These are phyloP conservation scores for Talaromyces wortmannii DNA, from an alignment of 495 filamentous ascomycete genomes.

Conservation along the genomic window DNA sequence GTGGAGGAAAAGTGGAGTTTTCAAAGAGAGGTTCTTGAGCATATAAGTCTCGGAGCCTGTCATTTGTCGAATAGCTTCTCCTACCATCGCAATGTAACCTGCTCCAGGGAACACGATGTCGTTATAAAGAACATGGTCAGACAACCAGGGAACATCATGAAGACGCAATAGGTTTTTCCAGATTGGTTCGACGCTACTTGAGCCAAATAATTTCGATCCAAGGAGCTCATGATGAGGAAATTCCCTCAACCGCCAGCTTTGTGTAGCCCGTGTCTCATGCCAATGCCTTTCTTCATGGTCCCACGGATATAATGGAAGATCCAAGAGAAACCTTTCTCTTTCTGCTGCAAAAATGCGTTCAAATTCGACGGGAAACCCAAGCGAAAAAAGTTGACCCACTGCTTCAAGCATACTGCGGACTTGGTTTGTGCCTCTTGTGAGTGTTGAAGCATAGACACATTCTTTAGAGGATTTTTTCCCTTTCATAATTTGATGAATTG, in stretches of 20 bases:
- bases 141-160: conserved; percentile 39
- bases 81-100: conserved; percentile 39
- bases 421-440: background rate
- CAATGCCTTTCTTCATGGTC: conserved; percentile 32
- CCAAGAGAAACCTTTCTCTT: conserved; percentile 18
- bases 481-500: conserved; percentile 40
- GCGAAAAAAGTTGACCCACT: conserved; percentile 18
- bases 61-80: conserved; percentile 37
- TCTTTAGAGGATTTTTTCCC: background rate
- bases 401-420: conserved; percentile 13
- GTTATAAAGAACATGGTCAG: conserved; percentile 32
- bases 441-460: conserved; percentile 8
- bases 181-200: conserved; percentile 30
- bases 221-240: conserved; percentile 39
- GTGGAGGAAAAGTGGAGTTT: conserved; percentile 20
- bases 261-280: conserved; percentile 37
- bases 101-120: conserved; percentile 42
- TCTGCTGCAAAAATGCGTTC: conserved; percentile 25
- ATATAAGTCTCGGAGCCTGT: conserved; percentile 15
- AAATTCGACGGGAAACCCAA: conserved; percentile 4
- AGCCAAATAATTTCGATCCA: conserved; percentile 31
- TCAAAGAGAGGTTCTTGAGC: conserved; percentile 16
- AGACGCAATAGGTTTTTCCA: conserved; percentile 43
- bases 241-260: conserved; percentile 39
- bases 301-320: conserved; percentile 47